Base-by-base conservation (phyloP, 2,329 filamentous ascomycete species). In the Ascochyta viciae-villosae region DNA sequence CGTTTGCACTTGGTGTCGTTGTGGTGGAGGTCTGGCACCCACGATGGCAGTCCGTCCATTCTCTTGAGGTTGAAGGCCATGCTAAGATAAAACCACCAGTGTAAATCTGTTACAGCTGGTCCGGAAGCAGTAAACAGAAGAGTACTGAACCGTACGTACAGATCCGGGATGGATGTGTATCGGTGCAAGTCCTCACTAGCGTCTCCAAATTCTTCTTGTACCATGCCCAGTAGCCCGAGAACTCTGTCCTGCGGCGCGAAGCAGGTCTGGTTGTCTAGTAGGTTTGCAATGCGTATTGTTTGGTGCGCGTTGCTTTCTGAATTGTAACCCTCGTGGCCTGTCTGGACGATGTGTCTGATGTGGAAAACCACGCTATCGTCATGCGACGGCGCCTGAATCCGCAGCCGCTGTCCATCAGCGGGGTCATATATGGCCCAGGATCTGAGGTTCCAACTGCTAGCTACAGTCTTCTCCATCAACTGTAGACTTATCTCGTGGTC, bases 61-160 rank as follows among this genome's bases (percentile, higher is more conserved):
- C 49, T 52, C 8, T 33, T 46, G n/a, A 39, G 37, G 19, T 39
- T 45, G 27, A 52, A 52, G n/a, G 41, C 41, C 27, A 45, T 45
- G 35, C 42, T 52, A 22, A 52, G 10, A n/a, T 45, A 45, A 13
- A 9, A 45, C 49, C 49, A 51, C 40, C 41, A 51, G 24, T 51
- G 33, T 29, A 26, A 8, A 3, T 44, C 24, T n/a, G 48, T 43
- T 1, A 50, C 16, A 16, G 37, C 16, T 12, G 37, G 40, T 3
- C 39, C 48, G 6, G 48, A 50, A 6, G 31, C 33, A 16, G 27
- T 24, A 24, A 50, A 50, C 22, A 50, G 1, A 23, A 50, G 13
- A 3, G 24, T 50, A 15, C 48, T 50, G 31, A 50, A 44, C 13
- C 31, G 39, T 9, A 33, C 44, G 24, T 50, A 50, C 13, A 50